Evolutionary conservation across 1,284 basidiomycete species (phyloP), one percentile per base, ranked within the genome.

Genomic region (Naganishia albida): DNA sequence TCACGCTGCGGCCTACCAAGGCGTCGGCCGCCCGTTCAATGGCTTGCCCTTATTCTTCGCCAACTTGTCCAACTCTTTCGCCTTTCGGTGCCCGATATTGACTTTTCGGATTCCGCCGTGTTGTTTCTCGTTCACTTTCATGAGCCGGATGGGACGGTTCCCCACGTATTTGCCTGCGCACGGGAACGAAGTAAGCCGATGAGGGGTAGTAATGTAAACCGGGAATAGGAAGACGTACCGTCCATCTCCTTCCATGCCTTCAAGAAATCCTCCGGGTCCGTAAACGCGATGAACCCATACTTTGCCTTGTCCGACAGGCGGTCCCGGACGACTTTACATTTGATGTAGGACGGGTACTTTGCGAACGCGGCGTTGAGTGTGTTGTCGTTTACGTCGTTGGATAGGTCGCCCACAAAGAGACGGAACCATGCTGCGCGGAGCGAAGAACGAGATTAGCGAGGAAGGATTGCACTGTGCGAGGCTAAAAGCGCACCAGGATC

Each of bases 181-280:
- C 30, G n/a, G 4, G 52, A 13, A 10, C 20, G 30, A 28, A 49
- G 46, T 60, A 54, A 44, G 67, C 64, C 43, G 54, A 34, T 46
- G 13, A 25, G 26, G n/a, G 28, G 62, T n/a, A 26, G 43, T 20
- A 48, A 49, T 43, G 20, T 46, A 54, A 28, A 40, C n/a, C n/a
- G 23, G 60, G n/a, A n/a, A 40, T 18, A 13, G 42, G n/a, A 30
- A 39, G 13, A 75, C 88, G 63, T 72, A 89, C 94, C 95, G 78
- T 99, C 92, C 93, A 98, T 98, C 78, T 99, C 93, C 77, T 99
- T 99, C 96, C 96, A 99, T 7, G 96, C 96, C 72, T 87, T 93
- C 66, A 99, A 78, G 77, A 98, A 99, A 77, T 99, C 96, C 80
- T 99, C 95, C 0, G 96, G 96, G 74, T 99, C 96, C 64, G 91